phyloP scores from a whole-genome alignment of 495 filamentous ascomycete genomes.

The Filosporella fistucella region DNA sequence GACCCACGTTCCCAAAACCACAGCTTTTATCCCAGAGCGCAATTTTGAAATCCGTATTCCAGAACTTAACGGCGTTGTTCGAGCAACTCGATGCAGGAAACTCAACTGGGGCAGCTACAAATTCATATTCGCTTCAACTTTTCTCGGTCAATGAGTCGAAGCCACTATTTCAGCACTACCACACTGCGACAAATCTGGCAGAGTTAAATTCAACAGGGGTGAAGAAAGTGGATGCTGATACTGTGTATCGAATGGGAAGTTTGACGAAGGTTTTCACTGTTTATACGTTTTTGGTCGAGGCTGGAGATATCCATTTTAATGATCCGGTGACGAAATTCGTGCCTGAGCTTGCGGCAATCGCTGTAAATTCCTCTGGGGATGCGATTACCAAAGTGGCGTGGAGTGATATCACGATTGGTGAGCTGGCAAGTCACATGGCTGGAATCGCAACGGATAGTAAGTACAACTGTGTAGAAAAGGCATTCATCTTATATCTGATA shows the following conservation, averaged over 20 bases:
- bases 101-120: not conserved
- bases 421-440: conserved; percentile 47
- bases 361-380: conserved; percentile 22
- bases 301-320: conserved; percentile 27
- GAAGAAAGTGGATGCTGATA: conserved; percentile 32
- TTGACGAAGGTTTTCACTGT: conserved; percentile 45
- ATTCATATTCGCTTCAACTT: conserved; percentile 26
- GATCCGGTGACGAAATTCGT: conserved; percentile 45
- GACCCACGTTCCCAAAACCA: conserved; percentile 40
- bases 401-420: conserved; percentile 50
- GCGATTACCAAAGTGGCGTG: conserved; percentile 31
- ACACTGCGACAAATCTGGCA: conserved; percentile 35
- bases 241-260: conserved; percentile 43
- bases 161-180: conserved; percentile 41
- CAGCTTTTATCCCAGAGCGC: conserved; percentile 26
- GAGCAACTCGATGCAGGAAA: not conserved
- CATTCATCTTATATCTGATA: too few relatives aligned
- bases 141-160: conserved; percentile 38
- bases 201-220: not conserved
- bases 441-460: conserved; percentile 34
- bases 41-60: conserved; percentile 29
- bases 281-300: conserved; percentile 34
- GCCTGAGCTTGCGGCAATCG: conserved; percentile 41
- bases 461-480: not conserved
- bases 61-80: conserved; percentile 32